Evolutionary conservation across 805 yeast genomes (phyloP).

Genomic region (Pichia rugopelliculosa): DNA sequence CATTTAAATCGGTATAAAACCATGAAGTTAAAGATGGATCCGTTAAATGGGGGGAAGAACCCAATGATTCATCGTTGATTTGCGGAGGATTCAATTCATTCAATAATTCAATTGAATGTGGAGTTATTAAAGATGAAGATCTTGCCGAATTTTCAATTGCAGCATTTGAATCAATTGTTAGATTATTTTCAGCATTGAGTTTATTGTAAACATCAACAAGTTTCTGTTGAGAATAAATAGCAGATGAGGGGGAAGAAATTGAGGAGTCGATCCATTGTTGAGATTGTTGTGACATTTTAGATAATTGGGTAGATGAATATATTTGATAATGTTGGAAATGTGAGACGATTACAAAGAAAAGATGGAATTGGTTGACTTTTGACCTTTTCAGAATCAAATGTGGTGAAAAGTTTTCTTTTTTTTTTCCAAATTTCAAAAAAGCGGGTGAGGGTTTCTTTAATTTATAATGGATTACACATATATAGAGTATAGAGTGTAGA

Average conservation of each 20-base stretch:
- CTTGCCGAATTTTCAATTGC: conserved; percentile 5
- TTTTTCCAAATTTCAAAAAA: background rate
- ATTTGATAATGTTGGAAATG: too few relatives aligned
- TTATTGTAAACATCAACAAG: conserved; percentile 1
- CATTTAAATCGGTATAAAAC: conserved; percentile 67
- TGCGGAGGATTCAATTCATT: background rate
- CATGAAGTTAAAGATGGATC: conserved; percentile 32
- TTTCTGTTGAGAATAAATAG: background rate
- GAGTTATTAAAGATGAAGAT: background rate
- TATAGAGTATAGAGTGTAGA: background rate
- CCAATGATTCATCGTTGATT: background rate
- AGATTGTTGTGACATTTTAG: background rate
- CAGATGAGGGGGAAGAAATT: background rate
- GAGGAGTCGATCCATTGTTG: background rate
- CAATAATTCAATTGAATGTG: conserved; percentile 1
- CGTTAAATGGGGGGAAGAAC: background rate
- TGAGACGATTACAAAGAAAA: too few relatives aligned
- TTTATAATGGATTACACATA: background rate
- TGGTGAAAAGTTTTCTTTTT: background rate
- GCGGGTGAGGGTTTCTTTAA: background rate
- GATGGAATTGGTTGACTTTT: too few relatives aligned
- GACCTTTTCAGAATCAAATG: too few relatives aligned
- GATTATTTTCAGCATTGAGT: background rate
- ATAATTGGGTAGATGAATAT: background rate
- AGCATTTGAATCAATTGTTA: conserved; percentile 2